Percentiles rank a stretch among this genome's conserved stretches.
Conservation (phyloP, 371 early-diverging fungal species). For the Nosema muscidifuracis region DNA sequence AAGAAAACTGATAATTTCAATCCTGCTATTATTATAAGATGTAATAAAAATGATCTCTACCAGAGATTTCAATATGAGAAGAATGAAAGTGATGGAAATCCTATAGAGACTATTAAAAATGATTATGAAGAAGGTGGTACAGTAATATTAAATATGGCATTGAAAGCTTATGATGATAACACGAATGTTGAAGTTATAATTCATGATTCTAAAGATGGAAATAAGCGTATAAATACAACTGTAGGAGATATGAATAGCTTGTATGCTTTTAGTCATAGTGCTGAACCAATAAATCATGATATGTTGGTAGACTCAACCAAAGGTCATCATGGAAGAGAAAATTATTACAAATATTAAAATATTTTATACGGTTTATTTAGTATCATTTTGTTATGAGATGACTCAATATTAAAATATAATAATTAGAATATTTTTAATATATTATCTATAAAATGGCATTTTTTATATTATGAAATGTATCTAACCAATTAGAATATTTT, state of each 20-base stretch:
- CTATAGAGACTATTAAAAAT: background rate
- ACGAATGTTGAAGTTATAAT: background rate
- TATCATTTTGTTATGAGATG: too few species aligned
- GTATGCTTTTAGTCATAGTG: background rate
- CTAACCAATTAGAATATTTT: too few species aligned
- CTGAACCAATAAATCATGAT: background rate
- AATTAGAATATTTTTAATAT: too few species aligned
- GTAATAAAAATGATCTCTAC: background rate
- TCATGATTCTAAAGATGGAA: background rate
- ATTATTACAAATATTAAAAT: background rate
- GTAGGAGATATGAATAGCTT: background rate
- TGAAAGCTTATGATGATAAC: background rate
- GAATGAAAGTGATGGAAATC: background rate
- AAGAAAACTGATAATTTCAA: background rate
- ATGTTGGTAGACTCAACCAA: background rate
- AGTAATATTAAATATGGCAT: background rate
- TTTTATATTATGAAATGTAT: too few species aligned
- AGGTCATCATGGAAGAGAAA: too few species aligned
- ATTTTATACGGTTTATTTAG: background rate
- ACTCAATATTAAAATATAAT: too few species aligned
- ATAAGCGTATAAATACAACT: background rate
- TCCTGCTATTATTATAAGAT: background rate
- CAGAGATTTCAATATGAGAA: conserved; percentile 1
- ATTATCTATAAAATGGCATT: too few species aligned
- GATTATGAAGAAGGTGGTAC: background rate